Base-by-base conservation (phyloP, 1,284 basidiomycete species). In the Moesziomyces parantarcticus region DNA sequence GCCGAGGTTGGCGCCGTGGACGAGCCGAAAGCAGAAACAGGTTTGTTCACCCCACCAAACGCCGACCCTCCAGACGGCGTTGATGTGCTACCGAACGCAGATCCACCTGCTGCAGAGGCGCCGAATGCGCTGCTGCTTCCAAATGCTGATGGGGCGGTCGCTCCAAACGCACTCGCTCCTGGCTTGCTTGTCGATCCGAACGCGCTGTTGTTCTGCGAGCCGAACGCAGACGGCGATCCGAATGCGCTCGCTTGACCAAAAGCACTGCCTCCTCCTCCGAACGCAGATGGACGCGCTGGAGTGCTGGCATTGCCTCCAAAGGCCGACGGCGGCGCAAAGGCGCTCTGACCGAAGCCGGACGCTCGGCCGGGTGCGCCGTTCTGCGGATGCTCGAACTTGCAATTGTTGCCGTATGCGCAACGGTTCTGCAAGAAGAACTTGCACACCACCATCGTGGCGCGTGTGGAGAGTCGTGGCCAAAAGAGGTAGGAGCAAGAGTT, bases 331-430 rank as follows among this genome's bases (percentile, higher is more conserved):
- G 69, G 51, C 14, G 59, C 69, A 42, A 72, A 72, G 5, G 63
- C 59, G n/a, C 58, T 62, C 50, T 72, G 69, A 0, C 69, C 69
- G 36, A 72, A 72, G 0, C 69, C 69, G 7, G 60, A n/a, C 1
- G 49, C 53, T n/a, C 53, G 39, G 5, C 29, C 45, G 40, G 6
- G n/a, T 18, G 55, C 55, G n/a, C 69, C 69, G 23, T 48, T 51
- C 42, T 69, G 66, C 5, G 66, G 66, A 43, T 74, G 71, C 40
- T 75, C 72, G 34, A 75, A 75, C 51, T 75, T 75, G 67, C 72
- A 75, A 39, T 75, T 75, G 67, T 75, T 67, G 41, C 72, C 72
- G 58, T 70, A 75, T 2, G 72, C 72, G 52, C 72, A 75, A 45
- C 72, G 18, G 50, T 66, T 62, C 51, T 75, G 72, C 4, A 66